A percentile compares a stretch with the other conserved stretches of the same genome.
phyloP scores from a whole-genome alignment of 768 basidiomycete genomes.

The Leccinum uliginosum region DNA sequence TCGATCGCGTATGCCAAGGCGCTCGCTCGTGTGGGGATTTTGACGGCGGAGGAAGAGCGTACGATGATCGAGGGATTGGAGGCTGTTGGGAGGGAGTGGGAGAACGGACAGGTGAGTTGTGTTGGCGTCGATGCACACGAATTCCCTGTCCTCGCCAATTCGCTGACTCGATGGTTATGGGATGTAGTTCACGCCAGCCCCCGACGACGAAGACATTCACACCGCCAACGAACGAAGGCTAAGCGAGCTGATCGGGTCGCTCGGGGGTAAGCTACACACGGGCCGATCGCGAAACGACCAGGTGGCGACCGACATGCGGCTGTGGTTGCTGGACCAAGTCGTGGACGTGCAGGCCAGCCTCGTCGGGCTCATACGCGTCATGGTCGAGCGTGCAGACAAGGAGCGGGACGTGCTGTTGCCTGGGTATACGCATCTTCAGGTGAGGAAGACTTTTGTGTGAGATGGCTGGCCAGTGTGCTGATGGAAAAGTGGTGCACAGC shows the following conservation, averaged over 20 bases:
- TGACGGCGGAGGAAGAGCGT: slow-evolving; percentile 70
- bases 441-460: slow-evolving; percentile 27
- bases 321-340: slow-evolving; percentile 88
- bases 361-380: slow-evolving; percentile 76
- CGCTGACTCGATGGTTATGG: not conserved
- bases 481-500: slow-evolving; percentile 72
- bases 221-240: slow-evolving; percentile 96
- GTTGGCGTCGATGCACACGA: not conserved
- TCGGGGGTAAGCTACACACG: slow-evolving; percentile 95
- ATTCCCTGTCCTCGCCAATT: not conserved
- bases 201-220: slow-evolving; percentile 98
- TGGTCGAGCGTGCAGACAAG: slow-evolving; percentile 89
- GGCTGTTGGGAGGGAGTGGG: slow-evolving; percentile 83
- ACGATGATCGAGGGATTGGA: slow-evolving; percentile 72
- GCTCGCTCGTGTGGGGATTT: slow-evolving; percentile 72
- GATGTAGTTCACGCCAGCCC: slow-evolving; percentile 63
- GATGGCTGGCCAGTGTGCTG: not conserved
- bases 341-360: slow-evolving; percentile 61
- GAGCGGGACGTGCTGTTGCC: slow-evolving; percentile 90
- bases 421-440: slow-evolving; percentile 97
- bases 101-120: slow-evolving; percentile 52
- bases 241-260: slow-evolving; percentile 86
- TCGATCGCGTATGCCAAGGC: slow-evolving; percentile 96
- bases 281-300: slow-evolving; percentile 98
- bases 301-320: slow-evolving; percentile 95